Conservation (phyloP, 495 filamentous ascomycete genomes). For the Geopyxis carbonaria region DNA sequence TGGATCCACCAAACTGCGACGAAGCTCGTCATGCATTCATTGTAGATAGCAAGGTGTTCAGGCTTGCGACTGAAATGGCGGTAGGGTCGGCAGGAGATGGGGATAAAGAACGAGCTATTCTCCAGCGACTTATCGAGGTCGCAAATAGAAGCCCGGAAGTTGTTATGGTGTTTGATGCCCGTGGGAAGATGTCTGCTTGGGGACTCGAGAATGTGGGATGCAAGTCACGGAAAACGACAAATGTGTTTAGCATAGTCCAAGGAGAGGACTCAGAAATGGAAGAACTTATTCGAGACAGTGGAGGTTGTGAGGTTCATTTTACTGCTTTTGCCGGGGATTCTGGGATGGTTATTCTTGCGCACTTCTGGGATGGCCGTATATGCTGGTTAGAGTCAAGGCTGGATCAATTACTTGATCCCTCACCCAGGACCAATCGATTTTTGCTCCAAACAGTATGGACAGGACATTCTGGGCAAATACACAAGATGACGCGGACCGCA, state of each 20-base stretch:
- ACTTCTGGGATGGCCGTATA: conserved; percentile 74
- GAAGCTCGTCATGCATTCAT: conserved; percentile 58
- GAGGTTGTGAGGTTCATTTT: conserved; percentile 51
- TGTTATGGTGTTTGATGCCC: conserved; percentile 66
- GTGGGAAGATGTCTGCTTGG: conserved; percentile 85
- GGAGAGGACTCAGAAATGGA: conserved; percentile 34
- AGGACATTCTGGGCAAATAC: conserved; percentile 63
- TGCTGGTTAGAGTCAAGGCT: conserved; percentile 64
- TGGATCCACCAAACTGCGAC: neutral
- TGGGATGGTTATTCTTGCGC: conserved; percentile 56
- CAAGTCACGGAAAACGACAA: conserved; percentile 46
- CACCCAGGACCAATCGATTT: conserved; percentile 46
- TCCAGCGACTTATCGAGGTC: conserved; percentile 74
- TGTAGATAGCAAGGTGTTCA: conserved; percentile 69
- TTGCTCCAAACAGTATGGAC: conserved; percentile 49
- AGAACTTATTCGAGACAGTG: conserved; percentile 1
- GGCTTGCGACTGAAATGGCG: conserved; percentile 54
- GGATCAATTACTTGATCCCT: conserved; percentile 66
- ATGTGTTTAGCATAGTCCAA: conserved; percentile 79
- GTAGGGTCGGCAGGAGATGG: conserved; percentile 39
- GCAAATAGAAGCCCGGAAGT: conserved; percentile 76
- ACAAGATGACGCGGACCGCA: conserved; percentile 70
- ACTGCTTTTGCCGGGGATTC: conserved; percentile 47
- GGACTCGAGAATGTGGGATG: conserved; percentile 77
- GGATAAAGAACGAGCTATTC: conserved; percentile 47